Base-by-base conservation (phyloP, 1,139 yeast species). In the Suhomyces coccinellae region DNA sequence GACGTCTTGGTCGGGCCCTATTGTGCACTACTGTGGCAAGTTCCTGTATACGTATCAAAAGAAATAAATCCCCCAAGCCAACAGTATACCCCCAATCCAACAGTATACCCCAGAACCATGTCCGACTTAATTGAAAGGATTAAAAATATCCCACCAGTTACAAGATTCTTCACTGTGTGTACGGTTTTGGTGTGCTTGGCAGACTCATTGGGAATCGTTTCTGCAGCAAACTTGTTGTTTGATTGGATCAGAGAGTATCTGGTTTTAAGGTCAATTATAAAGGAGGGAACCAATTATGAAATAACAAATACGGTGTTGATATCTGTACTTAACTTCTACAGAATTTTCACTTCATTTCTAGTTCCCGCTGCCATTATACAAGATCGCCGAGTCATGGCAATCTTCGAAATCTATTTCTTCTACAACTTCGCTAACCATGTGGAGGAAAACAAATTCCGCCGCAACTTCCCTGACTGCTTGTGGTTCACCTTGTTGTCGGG, bases 391-490 rank as follows among this genome's bases (percentile, higher is more conserved):
- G 66, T 77, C 60, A 69, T 65, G 48, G 81, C 71, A 0, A 59
- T 81, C 39, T 63, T 80, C 63, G 83, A 79, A 48, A 71, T 79
- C 12, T 82, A 81, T 57, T 75, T 79, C 65, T 69, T 81, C 46
- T 82, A 82, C 60, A 72, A 76, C 6, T 80, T 79, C 61, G 78
- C 84, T 44, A 74, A 74, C 49, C 80, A 80, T 29, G 63, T 82
- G 43, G 87, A 82, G 57, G 71, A 69, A 40, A 78, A 78, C 13
- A 80, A 80, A 54, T 82, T 82, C 59, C 68, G 62, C 37, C 67
- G 77, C 20, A 75, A 73, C 49, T 67, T 77, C 43, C 80, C 84
- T 1, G 86, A 82, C 57, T 81, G 79, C 54, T 60, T 79, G 26
- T 82, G 79, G 73, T 82, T 79, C 51, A 69, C 75, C 2, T 58